Base-by-base conservation (phyloP, 805 yeast genomes). In the Torulaspora quercuum region DNA sequence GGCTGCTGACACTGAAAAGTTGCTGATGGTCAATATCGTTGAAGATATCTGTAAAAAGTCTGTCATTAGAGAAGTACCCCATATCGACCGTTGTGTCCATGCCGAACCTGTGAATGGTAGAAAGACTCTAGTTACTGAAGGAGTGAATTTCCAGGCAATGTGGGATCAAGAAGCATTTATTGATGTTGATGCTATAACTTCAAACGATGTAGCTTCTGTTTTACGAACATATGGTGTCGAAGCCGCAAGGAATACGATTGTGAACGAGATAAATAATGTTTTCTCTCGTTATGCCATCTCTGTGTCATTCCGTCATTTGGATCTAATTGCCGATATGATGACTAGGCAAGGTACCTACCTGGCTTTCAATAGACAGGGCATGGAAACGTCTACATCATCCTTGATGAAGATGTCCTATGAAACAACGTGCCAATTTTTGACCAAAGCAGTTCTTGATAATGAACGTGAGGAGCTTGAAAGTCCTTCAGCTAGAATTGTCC, bases 381-480 rank as follows among this genome's bases (percentile, higher is more conserved):
- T 94, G 61, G 97, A 92, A 63, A 76, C 95, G 1, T 78, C 92
- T 9, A 88, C 97, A 1, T 89, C 97, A 6, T 84, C 97, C 11
- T 86, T 92, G 71, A 82, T 87, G 89, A 92, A 92, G 72, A 92
- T 92, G 99, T 87, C 96, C 39, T 92, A 88, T 65, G 99, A 92
- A 69, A 92, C 98, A 29, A 92, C 99, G 1, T 88, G 96, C 70
- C 95, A 86, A 65, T 92, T 92, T 73, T 73, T 92, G 61, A 92
- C 97, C 35, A 87, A 88, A 70, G 95, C 97, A 6, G 97, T 92
- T 32, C 70, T 92, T 58, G 92, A 90, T 50, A 86, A 90, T 42
- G 95, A 86, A 46, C 72, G 81, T 52, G 99, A 92, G 65, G 80
- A 79, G 45, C 68, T 92, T 53, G 87, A 86, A 49, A 78, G 88